Evolutionary conservation across 345 rosid genomes (phyloP).

Genomic region (Populus simonii): DNA sequence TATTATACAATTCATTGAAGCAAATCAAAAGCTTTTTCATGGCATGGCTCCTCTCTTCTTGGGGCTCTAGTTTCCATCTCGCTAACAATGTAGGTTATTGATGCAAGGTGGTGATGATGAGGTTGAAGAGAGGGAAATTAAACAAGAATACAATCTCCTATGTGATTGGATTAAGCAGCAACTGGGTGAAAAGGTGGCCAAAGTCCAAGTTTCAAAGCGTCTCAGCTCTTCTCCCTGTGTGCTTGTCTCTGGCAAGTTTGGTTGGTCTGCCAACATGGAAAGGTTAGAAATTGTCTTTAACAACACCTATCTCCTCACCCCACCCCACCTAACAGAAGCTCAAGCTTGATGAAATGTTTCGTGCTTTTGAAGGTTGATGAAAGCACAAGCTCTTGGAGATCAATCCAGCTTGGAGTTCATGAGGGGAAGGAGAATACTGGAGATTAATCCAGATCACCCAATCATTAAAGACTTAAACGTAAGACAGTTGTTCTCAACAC

Average conservation of each 20-base stretch:
- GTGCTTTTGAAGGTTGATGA: conserved; percentile 67
- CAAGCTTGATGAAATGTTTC: neutral
- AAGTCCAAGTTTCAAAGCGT: conserved; percentile 92
- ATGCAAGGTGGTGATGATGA: conserved; percentile 88
- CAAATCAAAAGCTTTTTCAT: neutral
- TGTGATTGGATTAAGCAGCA: conserved; percentile 99
- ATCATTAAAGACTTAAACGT: conserved; percentile 83
- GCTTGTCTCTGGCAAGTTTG: conserved; percentile 95
- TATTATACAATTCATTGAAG: neutral
- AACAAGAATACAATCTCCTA: conserved; percentile 73
- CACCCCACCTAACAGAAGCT: neutral
- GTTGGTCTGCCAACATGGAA: conserved; percentile 99
- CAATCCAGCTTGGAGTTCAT: conserved; percentile 94
- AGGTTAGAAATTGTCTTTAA: conserved; percentile 44
- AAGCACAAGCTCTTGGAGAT: conserved; percentile 98
- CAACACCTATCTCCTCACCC: neutral
- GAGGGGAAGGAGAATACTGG: conserved; percentile 94
- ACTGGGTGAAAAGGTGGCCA: conserved; percentile 92
- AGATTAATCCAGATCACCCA: conserved; percentile 93
- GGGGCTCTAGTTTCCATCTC: neutral
- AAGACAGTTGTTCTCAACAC: conserved; percentile 22
- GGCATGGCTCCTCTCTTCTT: neutral
- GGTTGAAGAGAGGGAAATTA: conserved; percentile 75
- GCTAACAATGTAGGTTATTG: conserved; percentile 1
- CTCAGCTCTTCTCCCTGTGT: conserved; percentile 94